These are phyloP conservation scores for Pisolithus albus DNA, from an alignment of 768 basidiomycete genomes.

Conservation along the genomic window DNA sequence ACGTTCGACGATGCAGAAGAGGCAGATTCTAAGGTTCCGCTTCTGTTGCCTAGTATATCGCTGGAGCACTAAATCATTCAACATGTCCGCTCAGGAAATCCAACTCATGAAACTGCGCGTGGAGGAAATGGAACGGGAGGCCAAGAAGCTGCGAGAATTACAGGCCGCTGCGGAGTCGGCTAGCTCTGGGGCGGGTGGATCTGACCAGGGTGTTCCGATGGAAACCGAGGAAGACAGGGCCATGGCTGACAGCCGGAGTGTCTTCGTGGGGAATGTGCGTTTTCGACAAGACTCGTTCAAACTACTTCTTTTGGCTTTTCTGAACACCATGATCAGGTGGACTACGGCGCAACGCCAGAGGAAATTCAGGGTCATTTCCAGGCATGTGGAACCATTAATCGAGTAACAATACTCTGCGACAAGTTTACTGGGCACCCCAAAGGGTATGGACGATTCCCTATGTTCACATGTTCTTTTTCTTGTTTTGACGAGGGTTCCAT, in stretches of 20 bases:
- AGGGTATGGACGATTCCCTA: conserved; percentile 51
- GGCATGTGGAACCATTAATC: conserved; percentile 95
- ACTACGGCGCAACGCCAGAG: conserved; percentile 95
- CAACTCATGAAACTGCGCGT: conserved; percentile 87
- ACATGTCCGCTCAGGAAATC: conserved; percentile 57
- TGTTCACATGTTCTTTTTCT: conserved; percentile 4
- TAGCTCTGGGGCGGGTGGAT: conserved; percentile 37
- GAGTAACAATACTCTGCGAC: conserved; percentile 98
- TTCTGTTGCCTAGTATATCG: conserved; percentile 3
- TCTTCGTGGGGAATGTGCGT: conserved; percentile 95
- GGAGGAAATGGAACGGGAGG: conserved; percentile 90
- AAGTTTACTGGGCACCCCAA: conserved; percentile 99
- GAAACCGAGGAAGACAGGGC: conserved; percentile 84
- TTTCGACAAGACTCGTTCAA: conserved; percentile 2
- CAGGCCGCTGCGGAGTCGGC: conserved; percentile 70
- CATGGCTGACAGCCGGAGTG: conserved; percentile 74
- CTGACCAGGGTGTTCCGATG: conserved; percentile 45
- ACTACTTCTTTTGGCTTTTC: conserved; percentile 6
- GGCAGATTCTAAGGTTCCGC: conserved; percentile 51
- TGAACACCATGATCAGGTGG: conserved; percentile 55
- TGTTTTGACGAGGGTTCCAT: conserved; percentile 5
- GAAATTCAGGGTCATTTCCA: conserved; percentile 98
- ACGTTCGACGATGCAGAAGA: conserved; percentile 55
- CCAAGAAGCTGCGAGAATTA: conserved; percentile 78
- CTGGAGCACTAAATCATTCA: conserved; percentile 8